phyloP scores from a whole-genome alignment of 208 protist genomes.

The Crithidia sp. region DNA sequence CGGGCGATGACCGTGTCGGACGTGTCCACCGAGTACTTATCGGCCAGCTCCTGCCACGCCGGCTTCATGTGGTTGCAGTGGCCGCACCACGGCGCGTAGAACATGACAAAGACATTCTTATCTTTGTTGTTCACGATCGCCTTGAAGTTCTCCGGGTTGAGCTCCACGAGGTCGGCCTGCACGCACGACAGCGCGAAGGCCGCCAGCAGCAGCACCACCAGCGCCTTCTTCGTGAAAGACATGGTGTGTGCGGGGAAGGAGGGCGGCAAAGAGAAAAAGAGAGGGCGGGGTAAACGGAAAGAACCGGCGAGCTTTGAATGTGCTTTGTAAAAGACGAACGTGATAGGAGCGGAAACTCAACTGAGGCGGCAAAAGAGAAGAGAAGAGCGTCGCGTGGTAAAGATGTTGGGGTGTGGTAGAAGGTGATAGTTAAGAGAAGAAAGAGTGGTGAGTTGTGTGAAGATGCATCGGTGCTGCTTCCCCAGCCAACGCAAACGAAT shows the following conservation, averaged over 20 bases:
- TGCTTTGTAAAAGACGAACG: no score
- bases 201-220: conserved; percentile 27
- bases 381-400: no score
- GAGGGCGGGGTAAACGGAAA: not conserved
- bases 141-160: conserved; percentile 82
- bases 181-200: conserved; percentile 28
- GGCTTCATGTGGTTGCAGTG: conserved; percentile 95
- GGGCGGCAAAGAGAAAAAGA: conserved; percentile 17
- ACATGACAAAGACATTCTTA: conserved; percentile 96
- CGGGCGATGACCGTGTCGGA: conserved; percentile 78
- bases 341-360: no score
- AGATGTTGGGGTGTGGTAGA: no score
- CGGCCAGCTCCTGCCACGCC: conserved; percentile 75
- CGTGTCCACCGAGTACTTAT: conserved; percentile 41
- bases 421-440: no score
- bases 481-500: no score
- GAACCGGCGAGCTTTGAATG: no score
- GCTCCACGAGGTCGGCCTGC: conserved; percentile 61
- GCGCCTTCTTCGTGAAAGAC: conserved; percentile 15
- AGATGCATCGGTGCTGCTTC: no score
- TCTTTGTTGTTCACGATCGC: conserved; percentile 73
- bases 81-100: conserved; percentile 97
- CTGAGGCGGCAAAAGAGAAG: no score
- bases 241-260: conserved; percentile 3
- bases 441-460: no score